These are phyloP conservation scores for Daedaleopsis sinensis DNA, from an alignment of 768 basidiomycete species.

Conservation along the genomic window DNA sequence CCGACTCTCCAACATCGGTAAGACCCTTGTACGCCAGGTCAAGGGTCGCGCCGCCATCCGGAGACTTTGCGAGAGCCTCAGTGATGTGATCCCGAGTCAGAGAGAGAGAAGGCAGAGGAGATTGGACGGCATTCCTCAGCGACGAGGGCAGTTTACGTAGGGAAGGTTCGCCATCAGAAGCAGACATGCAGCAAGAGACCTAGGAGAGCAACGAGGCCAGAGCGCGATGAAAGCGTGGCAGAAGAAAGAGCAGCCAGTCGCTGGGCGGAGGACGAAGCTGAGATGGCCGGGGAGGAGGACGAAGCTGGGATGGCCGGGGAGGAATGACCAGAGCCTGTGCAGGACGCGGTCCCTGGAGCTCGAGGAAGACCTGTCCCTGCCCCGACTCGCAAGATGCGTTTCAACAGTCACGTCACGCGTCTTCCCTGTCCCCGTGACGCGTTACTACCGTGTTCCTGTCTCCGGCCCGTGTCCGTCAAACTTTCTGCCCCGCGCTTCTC, in stretches of 20 bases:
- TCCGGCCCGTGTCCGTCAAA: neutral
- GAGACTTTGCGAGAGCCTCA: conserved; percentile 65
- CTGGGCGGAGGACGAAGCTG: neutral
- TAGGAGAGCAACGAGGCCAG: neutral
- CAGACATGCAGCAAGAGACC: conserved; percentile 15
- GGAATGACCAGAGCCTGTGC: neutral
- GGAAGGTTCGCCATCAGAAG: conserved; percentile 23
- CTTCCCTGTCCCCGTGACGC: conserved; percentile 5
- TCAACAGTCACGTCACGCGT: conserved; percentile 22
- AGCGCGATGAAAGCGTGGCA: neutral
- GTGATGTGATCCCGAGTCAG: conserved; percentile 60
- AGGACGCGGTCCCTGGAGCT: conserved; percentile 10
- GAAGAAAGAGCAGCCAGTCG: neutral
- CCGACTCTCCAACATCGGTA: conserved; percentile 72
- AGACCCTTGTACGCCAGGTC: conserved; percentile 81
- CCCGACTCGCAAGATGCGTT: neutral
- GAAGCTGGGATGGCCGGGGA: neutral
- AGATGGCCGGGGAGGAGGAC: too few species aligned
- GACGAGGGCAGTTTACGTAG: conserved; percentile 17
- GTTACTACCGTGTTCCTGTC: conserved; percentile 11
- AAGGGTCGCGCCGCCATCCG: conserved; percentile 82
- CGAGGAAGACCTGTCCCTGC: neutral
- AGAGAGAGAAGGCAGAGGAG: conserved; percentile 40
- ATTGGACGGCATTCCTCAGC: conserved; percentile 24
- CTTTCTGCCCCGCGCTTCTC: neutral